Evolutionary conservation across 2,329 filamentous ascomycete genomes (phyloP), one percentile per base, ranked within the genome.

Genomic region (Aspergillus tanneri): DNA sequence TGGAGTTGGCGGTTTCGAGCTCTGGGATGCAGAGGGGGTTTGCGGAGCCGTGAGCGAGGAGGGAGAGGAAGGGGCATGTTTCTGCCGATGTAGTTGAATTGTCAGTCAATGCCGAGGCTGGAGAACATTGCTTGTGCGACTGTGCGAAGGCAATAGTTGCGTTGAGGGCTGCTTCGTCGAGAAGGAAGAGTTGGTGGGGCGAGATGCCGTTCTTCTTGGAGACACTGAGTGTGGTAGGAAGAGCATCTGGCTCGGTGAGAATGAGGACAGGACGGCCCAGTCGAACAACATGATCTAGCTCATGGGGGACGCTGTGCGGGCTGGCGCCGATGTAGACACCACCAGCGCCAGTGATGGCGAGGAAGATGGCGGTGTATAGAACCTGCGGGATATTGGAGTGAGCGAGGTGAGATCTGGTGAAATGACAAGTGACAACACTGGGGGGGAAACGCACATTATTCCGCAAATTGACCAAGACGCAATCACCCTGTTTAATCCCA

Each of bases 241-340:
- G 49, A 34, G 64, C 60, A 14, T 62, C 58, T 3, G 49, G 47
- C 12, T 63, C 58, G 4, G 70, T 67, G 32, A 77, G 64, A 45
- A 77, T 58, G 36, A 72, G 62, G n/a, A 64, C 68, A 0, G 72
- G 66, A 27, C 65, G 53, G 5, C 72, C 71, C n/a, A 67, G 54
- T 1, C 53, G 38, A 24, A 77, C 58, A 50, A 74, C 64, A 50
- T 75, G 72, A 12, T 62, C 56, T 3, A 77, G 61, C 52, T 77
- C 74, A 9, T 64, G 46, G 4, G 56, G 48, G 11, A 66, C 73
- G 53, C 71, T 74, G 5, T 62, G 59, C 9, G 70, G 68, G 50
- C 77, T 77, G 18, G 70, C 65, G 5, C 73, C 74, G 28, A 72
- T 71, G 53, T 70, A 74, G 25, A 70, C 57, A 36, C 69, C 72